phyloP scores from a whole-genome alignment of 2,329 filamentous ascomycete species.

The Penicillium sp. region DNA sequence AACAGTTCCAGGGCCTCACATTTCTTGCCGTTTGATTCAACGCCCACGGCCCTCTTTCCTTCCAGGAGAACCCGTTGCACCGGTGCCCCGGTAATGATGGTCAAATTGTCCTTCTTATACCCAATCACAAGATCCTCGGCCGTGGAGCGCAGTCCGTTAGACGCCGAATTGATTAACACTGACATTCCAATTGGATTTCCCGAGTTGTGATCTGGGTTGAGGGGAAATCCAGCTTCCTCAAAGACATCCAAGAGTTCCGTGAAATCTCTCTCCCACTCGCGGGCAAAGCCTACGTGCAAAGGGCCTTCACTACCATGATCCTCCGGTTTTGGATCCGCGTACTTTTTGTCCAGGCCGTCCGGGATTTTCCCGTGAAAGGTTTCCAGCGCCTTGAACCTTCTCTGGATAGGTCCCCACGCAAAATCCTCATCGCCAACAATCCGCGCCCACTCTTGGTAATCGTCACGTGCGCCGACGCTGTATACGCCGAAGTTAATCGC shows the following conservation, averaged over 20 bases:
- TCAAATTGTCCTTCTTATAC: conserved; percentile 45
- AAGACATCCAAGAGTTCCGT: conserved; percentile 40
- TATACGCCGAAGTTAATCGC: conserved; percentile 24
- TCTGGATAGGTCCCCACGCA: conserved; percentile 16
- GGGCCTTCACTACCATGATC: conserved; percentile 17
- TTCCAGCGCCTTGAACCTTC: conserved; percentile 18
- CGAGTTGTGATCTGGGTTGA: conserved; percentile 59
- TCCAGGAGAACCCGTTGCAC: conserved; percentile 53
- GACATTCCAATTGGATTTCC: conserved; percentile 60
- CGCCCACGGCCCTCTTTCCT: conserved; percentile 48
- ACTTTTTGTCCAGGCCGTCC: conserved; percentile 7
- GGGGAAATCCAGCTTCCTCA: conserved; percentile 49
- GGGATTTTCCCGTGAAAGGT: conserved; percentile 13
- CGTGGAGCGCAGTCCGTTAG: conserved; percentile 52
- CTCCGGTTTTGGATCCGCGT: conserved; percentile 7
- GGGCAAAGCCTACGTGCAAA: conserved; percentile 18
- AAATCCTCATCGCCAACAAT: conserved; percentile 17
- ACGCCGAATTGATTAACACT: conserved; percentile 51
- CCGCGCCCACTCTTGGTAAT: conserved; percentile 24
- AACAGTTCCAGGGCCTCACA: conserved; percentile 30
- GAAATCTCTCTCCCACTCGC: conserved; percentile 22
- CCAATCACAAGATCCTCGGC: conserved; percentile 52
- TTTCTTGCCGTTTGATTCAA: conserved; percentile 43
- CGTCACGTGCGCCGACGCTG: conserved; percentile 21
- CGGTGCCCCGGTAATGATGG: conserved; percentile 50